Evolutionary conservation across 2,329 filamentous ascomycete genomes (phyloP).

Genomic region (Aspergillus pseudoviridinutans): DNA sequence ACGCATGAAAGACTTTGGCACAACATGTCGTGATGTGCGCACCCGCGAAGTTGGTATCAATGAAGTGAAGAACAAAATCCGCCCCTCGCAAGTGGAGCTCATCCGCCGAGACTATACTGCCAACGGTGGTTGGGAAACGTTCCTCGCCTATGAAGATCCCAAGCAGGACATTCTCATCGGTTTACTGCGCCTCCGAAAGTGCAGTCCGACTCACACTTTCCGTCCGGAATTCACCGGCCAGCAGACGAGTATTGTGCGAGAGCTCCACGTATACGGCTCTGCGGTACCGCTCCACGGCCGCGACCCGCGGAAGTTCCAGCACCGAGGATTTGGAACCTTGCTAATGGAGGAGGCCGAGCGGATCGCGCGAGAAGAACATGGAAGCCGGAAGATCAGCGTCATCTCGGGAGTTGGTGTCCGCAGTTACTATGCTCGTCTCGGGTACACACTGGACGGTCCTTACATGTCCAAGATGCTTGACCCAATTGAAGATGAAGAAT

Average conservation of each 20-base stretch:
- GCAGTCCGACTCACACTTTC: conserved; percentile 87
- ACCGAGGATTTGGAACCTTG: conserved; percentile 93
- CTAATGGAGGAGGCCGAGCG: conserved; percentile 97
- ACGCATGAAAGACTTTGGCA: conserved; percentile 99
- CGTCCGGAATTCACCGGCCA: conserved; percentile 80
- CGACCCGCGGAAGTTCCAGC: conserved; percentile 95
- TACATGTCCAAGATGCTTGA: conserved; percentile 60
- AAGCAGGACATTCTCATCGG: conserved; percentile 98
- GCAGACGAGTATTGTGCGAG: conserved; percentile 85
- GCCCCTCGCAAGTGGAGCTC: conserved; percentile 92
- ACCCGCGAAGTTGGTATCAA: conserved; percentile 98
- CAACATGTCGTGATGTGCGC: conserved; percentile 90
- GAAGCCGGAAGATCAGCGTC: conserved; percentile 89
- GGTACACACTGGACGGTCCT: conserved; percentile 88
- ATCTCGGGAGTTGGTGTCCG: conserved; percentile 97
- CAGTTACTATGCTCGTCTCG: conserved; percentile 90
- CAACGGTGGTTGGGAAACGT: conserved; percentile 98
- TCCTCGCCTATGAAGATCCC: conserved; percentile 94
- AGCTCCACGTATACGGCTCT: conserved; percentile 94
- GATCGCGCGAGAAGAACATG: conserved; percentile 91
- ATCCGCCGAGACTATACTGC: conserved; percentile 90
- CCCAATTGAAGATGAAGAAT: conserved; percentile 37
- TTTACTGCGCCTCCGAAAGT: conserved; percentile 82
- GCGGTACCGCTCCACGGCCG: conserved; percentile 96
- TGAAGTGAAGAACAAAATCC: conserved; percentile 98